Evolutionary conservation across 2,329 filamentous ascomycete species (phyloP).

Genomic region (Sporothrix inflata): DNA sequence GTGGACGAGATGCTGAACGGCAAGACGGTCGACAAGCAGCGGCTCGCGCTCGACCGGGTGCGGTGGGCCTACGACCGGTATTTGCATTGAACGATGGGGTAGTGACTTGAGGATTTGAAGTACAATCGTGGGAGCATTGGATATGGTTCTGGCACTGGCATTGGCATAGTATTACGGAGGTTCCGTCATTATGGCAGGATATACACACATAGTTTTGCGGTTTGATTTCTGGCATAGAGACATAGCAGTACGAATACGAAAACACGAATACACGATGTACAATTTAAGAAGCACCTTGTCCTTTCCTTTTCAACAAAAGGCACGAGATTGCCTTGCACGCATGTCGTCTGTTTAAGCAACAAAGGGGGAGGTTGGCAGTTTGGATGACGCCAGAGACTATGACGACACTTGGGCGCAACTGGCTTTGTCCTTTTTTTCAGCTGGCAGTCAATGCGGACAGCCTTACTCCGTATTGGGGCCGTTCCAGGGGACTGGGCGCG

Average conservation of each 20-base stretch:
- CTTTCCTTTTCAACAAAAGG: background rate
- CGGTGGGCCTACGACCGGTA: conserved; percentile 88
- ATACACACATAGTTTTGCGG: conserved; percentile 7
- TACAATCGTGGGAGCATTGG: background rate
- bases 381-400: conserved; percentile 9
- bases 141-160: background rate
- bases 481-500: background rate
- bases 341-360: background rate
- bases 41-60: conserved; percentile 78
- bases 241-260: background rate
- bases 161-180: background rate
- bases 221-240: background rate
- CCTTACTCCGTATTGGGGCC: background rate
- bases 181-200: background rate
- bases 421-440: conserved; percentile 1
- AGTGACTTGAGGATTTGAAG: background rate
- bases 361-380: background rate
- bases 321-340: background rate
- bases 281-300: background rate
- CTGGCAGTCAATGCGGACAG: background rate
- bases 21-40: conserved; percentile 76
- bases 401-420: background rate
- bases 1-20: conserved; percentile 83
- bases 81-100: conserved; percentile 46
- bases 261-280: background rate